These are phyloP conservation scores for Neurospora sublineolata DNA, from an alignment of 495 filamentous ascomycete genomes.

Conservation along the genomic window DNA sequence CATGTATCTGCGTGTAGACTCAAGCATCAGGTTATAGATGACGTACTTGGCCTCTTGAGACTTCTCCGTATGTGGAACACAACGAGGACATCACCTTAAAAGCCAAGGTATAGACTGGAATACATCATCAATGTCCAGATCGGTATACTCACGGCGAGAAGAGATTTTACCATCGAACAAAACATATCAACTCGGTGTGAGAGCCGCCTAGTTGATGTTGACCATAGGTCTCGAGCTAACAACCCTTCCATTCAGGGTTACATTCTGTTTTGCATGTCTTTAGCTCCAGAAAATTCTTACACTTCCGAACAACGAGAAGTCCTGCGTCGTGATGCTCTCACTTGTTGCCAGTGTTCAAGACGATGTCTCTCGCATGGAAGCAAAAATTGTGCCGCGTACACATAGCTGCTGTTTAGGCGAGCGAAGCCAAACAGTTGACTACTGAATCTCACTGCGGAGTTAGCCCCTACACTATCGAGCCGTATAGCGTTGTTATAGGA, in stretches of 20 bases:
- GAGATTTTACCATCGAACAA: neutral
- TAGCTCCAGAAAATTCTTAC: neutral
- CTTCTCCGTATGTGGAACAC: neutral
- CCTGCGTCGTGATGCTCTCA: neutral
- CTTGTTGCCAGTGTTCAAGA: neutral
- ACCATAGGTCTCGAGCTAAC: neutral
- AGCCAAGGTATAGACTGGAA: neutral
- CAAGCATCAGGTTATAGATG: neutral
- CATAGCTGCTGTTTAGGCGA: neutral
- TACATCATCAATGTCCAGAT: neutral
- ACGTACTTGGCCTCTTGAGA: neutral
- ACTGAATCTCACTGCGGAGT: neutral
- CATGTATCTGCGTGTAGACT: neutral
- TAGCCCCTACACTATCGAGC: neutral
- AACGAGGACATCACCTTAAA: neutral
- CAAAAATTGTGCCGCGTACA: neutral
- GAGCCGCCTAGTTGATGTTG: neutral
- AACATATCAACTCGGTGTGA: neutral
- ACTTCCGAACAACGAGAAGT: neutral
- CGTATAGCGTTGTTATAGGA: neutral
- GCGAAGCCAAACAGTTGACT: neutral
- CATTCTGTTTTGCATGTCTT: neutral
- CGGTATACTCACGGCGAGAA: neutral
- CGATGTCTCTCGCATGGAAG: neutral
- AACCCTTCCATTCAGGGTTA: neutral